Percentiles rank a stretch among this genome's conserved stretches.
Evolutionary conservation across 257 asterid species (phyloP).

Genomic region (Lavandula angustifolia): DNA sequence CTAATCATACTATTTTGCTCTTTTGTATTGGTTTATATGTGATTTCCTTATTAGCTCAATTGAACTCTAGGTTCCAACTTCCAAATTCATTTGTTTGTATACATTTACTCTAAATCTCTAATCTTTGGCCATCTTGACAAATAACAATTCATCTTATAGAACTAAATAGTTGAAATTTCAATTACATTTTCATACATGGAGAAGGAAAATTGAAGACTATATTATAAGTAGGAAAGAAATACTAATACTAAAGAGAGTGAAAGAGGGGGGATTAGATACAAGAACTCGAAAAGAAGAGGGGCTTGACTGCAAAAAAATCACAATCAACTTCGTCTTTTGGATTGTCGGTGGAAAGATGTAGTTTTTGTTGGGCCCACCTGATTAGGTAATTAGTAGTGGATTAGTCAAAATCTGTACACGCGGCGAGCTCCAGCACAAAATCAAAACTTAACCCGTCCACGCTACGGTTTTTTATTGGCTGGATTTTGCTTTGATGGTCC

Average conservation of each 20-base stretch:
- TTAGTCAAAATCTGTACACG: conserved; percentile 44
- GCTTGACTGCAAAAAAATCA: conserved; percentile 30
- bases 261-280: too few relatives aligned
- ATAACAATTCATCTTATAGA: too few relatives aligned
- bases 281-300: conserved; percentile 10
- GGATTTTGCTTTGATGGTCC: not conserved
- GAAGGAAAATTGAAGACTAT: not conserved
- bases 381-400: conserved; percentile 40
- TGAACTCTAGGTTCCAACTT: too few relatives aligned
- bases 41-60: too few relatives aligned
- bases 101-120: too few relatives aligned
- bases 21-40: too few relatives aligned
- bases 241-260: too few relatives aligned
- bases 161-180: too few relatives aligned
- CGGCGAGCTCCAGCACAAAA: conserved; percentile 25
- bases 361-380: conserved; percentile 32
- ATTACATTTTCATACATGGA: not conserved
- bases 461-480: conserved; percentile 33
- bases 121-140: too few relatives aligned
- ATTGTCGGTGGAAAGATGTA: conserved; percentile 44
- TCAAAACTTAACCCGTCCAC: not conserved
- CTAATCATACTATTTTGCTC: too few relatives aligned
- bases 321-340: conserved; percentile 29
- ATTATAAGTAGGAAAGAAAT: too few relatives aligned
- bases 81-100: too few relatives aligned